Percentiles rank a stretch among this genome's conserved stretches.
phyloP scores from a whole-genome alignment of 768 basidiomycete species.

The Rhodotorula babjevae region DNA sequence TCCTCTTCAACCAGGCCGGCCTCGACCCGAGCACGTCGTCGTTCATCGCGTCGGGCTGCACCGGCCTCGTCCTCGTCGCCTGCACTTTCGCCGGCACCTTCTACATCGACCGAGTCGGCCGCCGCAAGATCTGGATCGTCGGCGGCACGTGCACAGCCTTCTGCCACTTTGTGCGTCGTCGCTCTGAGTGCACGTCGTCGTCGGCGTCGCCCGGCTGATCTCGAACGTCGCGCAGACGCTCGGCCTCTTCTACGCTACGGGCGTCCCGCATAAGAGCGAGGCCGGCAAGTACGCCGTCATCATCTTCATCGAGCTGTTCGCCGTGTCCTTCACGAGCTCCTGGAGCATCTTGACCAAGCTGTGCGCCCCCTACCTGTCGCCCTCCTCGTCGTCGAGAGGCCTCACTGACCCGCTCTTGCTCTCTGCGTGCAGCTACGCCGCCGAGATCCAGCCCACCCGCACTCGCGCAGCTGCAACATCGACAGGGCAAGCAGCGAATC shows the following conservation, averaged over 20 bases:
- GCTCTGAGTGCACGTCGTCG: too few species aligned
- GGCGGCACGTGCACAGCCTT: slow-evolving; percentile 51
- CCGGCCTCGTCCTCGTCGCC: slow-evolving; percentile 52
- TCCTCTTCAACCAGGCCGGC: slow-evolving; percentile 54
- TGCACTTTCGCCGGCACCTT: slow-evolving; percentile 6
- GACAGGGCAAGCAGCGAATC: slow-evolving; percentile 19
- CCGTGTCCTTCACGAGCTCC: slow-evolving; percentile 51
- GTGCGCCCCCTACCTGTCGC: slow-evolving; percentile 46
- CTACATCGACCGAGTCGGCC: slow-evolving; percentile 24
- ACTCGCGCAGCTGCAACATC: slow-evolving; percentile 50
- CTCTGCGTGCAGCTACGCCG: slow-evolving; percentile 42
- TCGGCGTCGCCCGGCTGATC: background rate
- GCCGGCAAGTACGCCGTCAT: slow-evolving; percentile 51
- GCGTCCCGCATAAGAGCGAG: slow-evolving; percentile 42
- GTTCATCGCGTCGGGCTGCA: slow-evolving; percentile 21
- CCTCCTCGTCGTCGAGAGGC: too few species aligned
- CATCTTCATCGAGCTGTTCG: slow-evolving; percentile 53
- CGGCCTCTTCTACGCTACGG: slow-evolving; percentile 51
- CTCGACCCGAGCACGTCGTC: slow-evolving; percentile 40
- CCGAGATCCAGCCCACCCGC: slow-evolving; percentile 54
- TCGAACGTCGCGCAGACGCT: slow-evolving; percentile 32
- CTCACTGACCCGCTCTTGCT: background rate
- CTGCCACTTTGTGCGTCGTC: slow-evolving; percentile 46
- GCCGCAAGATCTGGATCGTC: slow-evolving; percentile 50
- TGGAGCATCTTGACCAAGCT: slow-evolving; percentile 50